These are phyloP conservation scores for Caloboletus inedulis DNA, from an alignment of 1,284 basidiomycete genomes.

Conservation along the genomic window DNA sequence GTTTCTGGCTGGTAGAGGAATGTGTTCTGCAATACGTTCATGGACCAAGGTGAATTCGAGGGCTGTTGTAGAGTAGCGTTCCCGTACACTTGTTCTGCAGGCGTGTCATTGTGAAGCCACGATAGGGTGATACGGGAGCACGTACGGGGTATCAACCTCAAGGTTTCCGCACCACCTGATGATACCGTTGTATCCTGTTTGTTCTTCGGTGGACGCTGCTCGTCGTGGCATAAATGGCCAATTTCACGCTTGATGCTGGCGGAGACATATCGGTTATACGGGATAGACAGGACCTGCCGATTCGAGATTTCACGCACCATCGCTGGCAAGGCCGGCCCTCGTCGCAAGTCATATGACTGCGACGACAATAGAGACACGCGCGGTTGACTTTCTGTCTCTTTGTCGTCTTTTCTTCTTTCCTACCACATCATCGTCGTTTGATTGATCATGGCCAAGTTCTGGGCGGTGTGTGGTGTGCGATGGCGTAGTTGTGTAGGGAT, in stretches of 20 bases:
- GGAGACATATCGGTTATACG: conserved; percentile 4
- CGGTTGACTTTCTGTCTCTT: conserved; percentile 83
- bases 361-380: conserved; percentile 90
- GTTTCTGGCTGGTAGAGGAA: conserved; percentile 68
- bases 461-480: conserved; percentile 13
- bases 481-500: conserved; percentile 28
- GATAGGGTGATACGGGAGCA: neutral
- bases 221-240: conserved; percentile 87
- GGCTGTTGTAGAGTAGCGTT: conserved; percentile 31
- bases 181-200: conserved; percentile 37
- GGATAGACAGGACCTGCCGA: neutral
- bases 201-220: conserved; percentile 55
- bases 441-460: conserved; percentile 28
- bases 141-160: conserved; percentile 18
- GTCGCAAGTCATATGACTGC: conserved; percentile 94
- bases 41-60: conserved; percentile 50
- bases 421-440: conserved; percentile 28
- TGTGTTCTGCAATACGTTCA: conserved; percentile 44
- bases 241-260: conserved; percentile 87
- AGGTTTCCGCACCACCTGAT: conserved; percentile 30
- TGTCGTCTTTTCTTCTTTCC: conserved; percentile 56
- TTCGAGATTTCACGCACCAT: conserved; percentile 59
- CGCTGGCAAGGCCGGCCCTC: conserved; percentile 86
- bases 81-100: conserved; percentile 34
- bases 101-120: conserved; percentile 14